phyloP scores from a whole-genome alignment of 257 asterid species.

The Osmanthus fragrans region DNA sequence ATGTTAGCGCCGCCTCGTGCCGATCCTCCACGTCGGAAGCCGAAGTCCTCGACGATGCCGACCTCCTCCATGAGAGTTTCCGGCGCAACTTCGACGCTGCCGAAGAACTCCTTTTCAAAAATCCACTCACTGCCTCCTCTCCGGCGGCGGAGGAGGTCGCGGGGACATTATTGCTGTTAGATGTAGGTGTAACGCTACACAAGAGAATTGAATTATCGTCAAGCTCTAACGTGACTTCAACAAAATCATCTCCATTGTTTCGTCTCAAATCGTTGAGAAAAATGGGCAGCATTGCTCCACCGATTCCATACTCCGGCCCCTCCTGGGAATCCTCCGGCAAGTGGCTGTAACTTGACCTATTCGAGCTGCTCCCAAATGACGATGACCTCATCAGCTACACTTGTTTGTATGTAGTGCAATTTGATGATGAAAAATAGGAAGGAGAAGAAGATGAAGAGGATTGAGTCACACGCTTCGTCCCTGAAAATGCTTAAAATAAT shows the following conservation, averaged over 20 bases:
- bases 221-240: conserved; percentile 80
- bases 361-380: conserved; percentile 55
- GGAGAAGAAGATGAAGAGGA: neutral
- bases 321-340: conserved; percentile 41
- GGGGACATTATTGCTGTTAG: neutral
- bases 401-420: neutral
- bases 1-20: conserved; percentile 21
- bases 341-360: conserved; percentile 44
- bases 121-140: conserved; percentile 20
- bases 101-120: conserved; percentile 52
- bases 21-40: conserved; percentile 37
- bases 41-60: conserved; percentile 22
- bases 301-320: conserved; percentile 27
- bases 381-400: conserved; percentile 35
- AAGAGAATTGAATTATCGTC: conserved; percentile 56
- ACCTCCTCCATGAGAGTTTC: conserved; percentile 66
- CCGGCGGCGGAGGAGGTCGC: neutral
- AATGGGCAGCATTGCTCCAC: conserved; percentile 85
- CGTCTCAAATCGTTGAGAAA: conserved; percentile 66
- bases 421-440: neutral
- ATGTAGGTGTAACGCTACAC: conserved; percentile 42
- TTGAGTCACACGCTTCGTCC: conserved; percentile 35
- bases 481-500: conserved; percentile 32
- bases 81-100: conserved; percentile 58
- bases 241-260: conserved; percentile 53